Conservation (phyloP, 2,329 filamentous ascomycete genomes). For the Pseudocercospora cruenta region DNA sequence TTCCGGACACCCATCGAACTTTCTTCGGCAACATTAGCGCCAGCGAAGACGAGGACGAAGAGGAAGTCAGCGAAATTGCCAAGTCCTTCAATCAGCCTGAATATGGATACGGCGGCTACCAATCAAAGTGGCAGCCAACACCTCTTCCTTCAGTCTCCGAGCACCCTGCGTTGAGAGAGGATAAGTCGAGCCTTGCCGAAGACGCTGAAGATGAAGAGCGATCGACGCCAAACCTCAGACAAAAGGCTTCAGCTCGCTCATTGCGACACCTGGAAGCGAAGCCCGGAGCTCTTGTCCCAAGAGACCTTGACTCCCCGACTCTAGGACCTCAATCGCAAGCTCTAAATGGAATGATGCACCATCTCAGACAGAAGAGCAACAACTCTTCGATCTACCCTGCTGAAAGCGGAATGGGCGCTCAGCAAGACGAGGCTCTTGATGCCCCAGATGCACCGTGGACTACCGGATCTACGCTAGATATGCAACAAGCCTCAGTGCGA, state of each 20-base stretch:
- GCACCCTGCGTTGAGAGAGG: constrained; percentile 38
- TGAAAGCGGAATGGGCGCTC: constrained; percentile 50
- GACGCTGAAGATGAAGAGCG: constrained; percentile 32
- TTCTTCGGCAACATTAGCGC: constrained; percentile 45
- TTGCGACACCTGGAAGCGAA: constrained; percentile 26
- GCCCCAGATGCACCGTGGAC: constrained; percentile 30
- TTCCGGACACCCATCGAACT: constrained; percentile 41
- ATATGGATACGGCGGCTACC: constrained; percentile 30
- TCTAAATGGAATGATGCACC: constrained; percentile 65
- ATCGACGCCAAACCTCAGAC: constrained; percentile 18
- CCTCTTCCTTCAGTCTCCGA: constrained; percentile 40
- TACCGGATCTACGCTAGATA: constrained; percentile 10
- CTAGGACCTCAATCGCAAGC: constrained; percentile 68
- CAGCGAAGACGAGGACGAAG: constrained; percentile 46
- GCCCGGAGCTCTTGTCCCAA: constrained; percentile 22
- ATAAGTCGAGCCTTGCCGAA: constrained; percentile 33
- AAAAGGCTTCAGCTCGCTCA: constrained; percentile 22
- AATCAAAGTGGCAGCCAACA: constrained; percentile 37
- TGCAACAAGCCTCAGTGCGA: constrained; percentile 29
- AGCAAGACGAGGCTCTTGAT: constrained; percentile 27
- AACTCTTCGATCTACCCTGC: constrained; percentile 72
- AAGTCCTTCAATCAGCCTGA: constrained; percentile 29
- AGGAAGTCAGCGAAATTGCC: constrained; percentile 27
- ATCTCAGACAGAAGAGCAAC: constrained; percentile 79
- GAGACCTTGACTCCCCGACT: constrained; percentile 72